phyloP scores from a whole-genome alignment of 2,329 filamentous ascomycete genomes.

The Paecilomyces variotii region DNA sequence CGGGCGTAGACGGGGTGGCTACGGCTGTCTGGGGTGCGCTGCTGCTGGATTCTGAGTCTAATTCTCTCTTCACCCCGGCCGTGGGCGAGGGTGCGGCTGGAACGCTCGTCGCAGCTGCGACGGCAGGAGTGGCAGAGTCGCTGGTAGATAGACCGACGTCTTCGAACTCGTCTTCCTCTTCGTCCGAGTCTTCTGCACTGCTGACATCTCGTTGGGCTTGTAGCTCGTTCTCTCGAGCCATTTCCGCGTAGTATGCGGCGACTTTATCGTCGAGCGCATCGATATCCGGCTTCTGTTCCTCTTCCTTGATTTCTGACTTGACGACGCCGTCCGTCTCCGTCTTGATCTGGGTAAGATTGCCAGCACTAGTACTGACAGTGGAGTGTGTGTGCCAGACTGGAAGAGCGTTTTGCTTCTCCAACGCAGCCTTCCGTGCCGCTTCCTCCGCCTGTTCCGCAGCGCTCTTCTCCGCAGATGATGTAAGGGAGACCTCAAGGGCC shows the following conservation, averaged over 20 bases:
- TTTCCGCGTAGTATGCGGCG: slow-evolving; percentile 39
- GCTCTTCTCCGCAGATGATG: slow-evolving; percentile 40
- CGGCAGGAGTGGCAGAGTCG: slow-evolving; percentile 19
- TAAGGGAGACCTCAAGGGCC: slow-evolving; percentile 43
- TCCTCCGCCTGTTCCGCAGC: slow-evolving; percentile 43
- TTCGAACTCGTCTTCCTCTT: slow-evolving; percentile 36
- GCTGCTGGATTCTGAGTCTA: slow-evolving; percentile 31
- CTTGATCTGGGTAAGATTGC: slow-evolving; percentile 19
- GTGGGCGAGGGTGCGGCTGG: slow-evolving; percentile 5
- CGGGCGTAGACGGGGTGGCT: slow-evolving; percentile 29
- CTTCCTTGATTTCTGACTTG: slow-evolving; percentile 35
- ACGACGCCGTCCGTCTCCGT: slow-evolving; percentile 22
- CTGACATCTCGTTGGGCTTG: slow-evolving; percentile 35
- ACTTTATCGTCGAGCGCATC: slow-evolving; percentile 40
- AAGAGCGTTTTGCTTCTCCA: slow-evolving; percentile 45
- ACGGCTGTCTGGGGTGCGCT: slow-evolving; percentile 29
- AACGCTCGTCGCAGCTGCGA: slow-evolving; percentile 10
- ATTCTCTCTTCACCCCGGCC: slow-evolving; percentile 29
- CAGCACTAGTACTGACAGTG: slow-evolving; percentile 31
- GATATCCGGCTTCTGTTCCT: slow-evolving; percentile 35
- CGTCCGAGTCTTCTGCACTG: slow-evolving; percentile 32
- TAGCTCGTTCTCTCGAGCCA: slow-evolving; percentile 35
- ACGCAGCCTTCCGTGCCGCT: slow-evolving; percentile 38
- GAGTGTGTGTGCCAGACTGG: slow-evolving; percentile 47
- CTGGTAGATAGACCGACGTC: slow-evolving; percentile 33